Evolutionary conservation across 2,329 filamentous ascomycete genomes (phyloP).

Genomic region (Fonsecaea nubica): DNA sequence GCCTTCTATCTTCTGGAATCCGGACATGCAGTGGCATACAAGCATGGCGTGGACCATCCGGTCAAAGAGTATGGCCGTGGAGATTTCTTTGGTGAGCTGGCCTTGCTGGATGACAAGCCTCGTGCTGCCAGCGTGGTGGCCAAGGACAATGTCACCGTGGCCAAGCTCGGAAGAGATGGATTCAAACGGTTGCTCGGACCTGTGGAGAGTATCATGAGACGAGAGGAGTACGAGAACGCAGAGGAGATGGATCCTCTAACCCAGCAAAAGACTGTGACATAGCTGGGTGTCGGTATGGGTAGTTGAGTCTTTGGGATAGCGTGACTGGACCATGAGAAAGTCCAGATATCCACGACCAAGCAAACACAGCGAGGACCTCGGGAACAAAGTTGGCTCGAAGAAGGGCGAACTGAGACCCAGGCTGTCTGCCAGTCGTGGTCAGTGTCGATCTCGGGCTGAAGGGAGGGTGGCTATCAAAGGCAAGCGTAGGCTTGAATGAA

Average conservation of each 20-base stretch:
- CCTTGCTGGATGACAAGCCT: constrained; percentile 89
- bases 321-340: neutral
- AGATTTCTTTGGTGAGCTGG: constrained; percentile 96
- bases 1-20: constrained; percentile 90
- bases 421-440: neutral
- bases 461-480: neutral
- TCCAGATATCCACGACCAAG: neutral
- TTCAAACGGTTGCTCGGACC: constrained; percentile 93
- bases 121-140: constrained; percentile 88
- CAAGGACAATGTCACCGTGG: constrained; percentile 87
- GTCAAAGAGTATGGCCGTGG: constrained; percentile 87
- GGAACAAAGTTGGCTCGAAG: neutral
- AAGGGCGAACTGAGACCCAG: neutral
- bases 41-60: constrained; percentile 70
- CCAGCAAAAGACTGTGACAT: constrained; percentile 47
- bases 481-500: neutral
- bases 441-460: constrained; percentile 3
- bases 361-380: neutral
- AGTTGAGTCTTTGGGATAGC: neutral
- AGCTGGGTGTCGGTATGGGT: neutral
- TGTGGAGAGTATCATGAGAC: constrained; percentile 91
- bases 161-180: constrained; percentile 87
- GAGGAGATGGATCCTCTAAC: constrained; percentile 43
- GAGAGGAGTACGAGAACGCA: constrained; percentile 55
- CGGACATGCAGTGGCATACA: constrained; percentile 86